Percentiles rank a stretch among this genome's conserved stretches.
Evolutionary conservation across 78 protist species (phyloP).

Genomic region (Anaeramoeba flamelloides): DNA sequence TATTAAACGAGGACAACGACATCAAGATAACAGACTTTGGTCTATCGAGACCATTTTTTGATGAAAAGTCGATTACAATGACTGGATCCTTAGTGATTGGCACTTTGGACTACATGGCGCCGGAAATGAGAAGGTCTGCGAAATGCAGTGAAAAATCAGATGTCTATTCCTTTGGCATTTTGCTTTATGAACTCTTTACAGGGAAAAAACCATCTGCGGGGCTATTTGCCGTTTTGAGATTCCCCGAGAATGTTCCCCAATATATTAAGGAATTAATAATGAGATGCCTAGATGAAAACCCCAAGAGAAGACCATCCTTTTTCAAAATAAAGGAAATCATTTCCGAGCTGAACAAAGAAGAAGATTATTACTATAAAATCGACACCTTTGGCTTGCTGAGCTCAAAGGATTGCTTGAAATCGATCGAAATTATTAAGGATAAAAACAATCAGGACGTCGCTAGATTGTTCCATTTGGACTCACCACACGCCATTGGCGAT

Average conservation of each 20-base stretch:
- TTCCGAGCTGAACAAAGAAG: background rate
- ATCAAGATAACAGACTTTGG: background rate
- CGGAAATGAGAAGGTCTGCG: background rate
- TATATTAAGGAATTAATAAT: background rate
- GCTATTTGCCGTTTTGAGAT: background rate
- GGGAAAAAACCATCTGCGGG: background rate
- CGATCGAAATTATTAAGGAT: background rate
- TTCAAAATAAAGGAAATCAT: background rate
- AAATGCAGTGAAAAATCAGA: background rate
- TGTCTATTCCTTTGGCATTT: background rate
- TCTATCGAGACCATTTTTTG: background rate
- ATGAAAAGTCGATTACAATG: background rate
- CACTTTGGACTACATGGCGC: background rate
- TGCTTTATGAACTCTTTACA: background rate
- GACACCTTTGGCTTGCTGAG: background rate
- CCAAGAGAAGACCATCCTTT: background rate
- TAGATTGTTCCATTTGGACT: background rate
- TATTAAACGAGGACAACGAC: background rate
- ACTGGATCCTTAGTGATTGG: background rate
- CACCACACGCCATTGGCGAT: background rate
- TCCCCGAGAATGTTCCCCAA: background rate
- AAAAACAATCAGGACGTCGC: background rate
- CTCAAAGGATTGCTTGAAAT: background rate
- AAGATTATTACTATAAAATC: background rate
- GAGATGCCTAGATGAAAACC: background rate